Evolutionary conservation across 2,329 filamentous ascomycete genomes (phyloP).

Genomic region (Westerdykella sp.): DNA sequence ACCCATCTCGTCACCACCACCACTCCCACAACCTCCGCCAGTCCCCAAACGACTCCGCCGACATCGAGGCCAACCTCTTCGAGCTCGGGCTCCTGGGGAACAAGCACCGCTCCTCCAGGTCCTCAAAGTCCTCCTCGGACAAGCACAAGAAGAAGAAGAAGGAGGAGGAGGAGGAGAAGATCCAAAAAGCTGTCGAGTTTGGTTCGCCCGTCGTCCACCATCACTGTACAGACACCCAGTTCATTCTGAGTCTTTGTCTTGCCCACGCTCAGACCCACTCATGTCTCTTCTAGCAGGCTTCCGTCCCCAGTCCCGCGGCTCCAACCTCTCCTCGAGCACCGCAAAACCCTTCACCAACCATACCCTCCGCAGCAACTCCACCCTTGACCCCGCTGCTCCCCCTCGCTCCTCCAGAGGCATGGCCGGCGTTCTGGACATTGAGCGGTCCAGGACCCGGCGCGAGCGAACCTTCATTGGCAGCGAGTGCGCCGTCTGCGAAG

Average conservation of each 20-base stretch:
- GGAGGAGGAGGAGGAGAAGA: slow-evolving; percentile 24
- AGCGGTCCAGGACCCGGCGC: slow-evolving; percentile 71
- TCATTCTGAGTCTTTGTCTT: slow-evolving; percentile 24
- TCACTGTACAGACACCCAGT: slow-evolving; percentile 28
- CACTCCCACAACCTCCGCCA: slow-evolving; percentile 14
- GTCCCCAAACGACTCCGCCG: slow-evolving; percentile 9
- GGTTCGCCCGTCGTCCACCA: slow-evolving; percentile 23
- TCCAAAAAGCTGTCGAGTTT: slow-evolving; percentile 33
- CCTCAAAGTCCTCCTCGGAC: slow-evolving; percentile 1
- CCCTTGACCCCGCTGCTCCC: slow-evolving; percentile 22
- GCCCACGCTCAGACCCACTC: slow-evolving; percentile 32
- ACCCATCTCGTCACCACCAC: slow-evolving; percentile 11
- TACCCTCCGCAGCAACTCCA: slow-evolving; percentile 22
- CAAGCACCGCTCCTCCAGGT: slow-evolving; percentile 10
- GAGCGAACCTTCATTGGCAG: slow-evolving; percentile 93
- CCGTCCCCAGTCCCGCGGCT: slow-evolving; percentile 34
- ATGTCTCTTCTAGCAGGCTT: slow-evolving; percentile 38
- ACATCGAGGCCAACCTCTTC: slow-evolving; percentile 30
- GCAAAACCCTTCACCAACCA: slow-evolving; percentile 1
- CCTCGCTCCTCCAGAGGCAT: slow-evolving; percentile 42
- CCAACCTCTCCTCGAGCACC: slow-evolving; percentile 12
- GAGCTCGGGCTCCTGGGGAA: slow-evolving; percentile 29
- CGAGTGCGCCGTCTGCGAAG: slow-evolving; percentile 93
- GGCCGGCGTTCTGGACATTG: slow-evolving; percentile 64
- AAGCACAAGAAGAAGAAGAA: slow-evolving; percentile 11